Base-by-base conservation (phyloP, 257 asterid genomes). In the Sherardia arvensis region DNA sequence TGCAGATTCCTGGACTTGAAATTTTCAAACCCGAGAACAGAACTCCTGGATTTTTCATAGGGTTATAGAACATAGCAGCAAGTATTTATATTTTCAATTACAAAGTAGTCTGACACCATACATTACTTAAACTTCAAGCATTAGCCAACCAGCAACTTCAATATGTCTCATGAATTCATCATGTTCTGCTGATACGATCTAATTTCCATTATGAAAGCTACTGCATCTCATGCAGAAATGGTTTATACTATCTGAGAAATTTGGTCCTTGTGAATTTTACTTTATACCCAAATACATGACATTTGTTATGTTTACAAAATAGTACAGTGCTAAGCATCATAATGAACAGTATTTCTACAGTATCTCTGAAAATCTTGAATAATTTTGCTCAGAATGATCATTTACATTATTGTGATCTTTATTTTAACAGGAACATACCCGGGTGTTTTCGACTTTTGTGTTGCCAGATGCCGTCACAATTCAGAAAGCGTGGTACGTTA, bases 381-480 rank as follows among this genome's bases (percentile, higher is more conserved):
- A 5, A 20, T 59, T 59, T 38, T 59, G 47, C 64, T 59, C 27
- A 33, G 34, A 27, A 61, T 25, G 54, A 28, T 1, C 28, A 14
- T n/a, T 5, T 26, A 45, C 43, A 27, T 45, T 45, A 26, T 45
- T n/a, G 3, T 18, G 21, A 63, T 47, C 17, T 43, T 33, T 77
- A 59, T 59, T 48, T 73, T 76, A 71, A 53, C 91, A 88, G 98
- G 95, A 70, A 69, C 62, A 25, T 86, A 83, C 73, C 60, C 69
- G 18, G 88, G 76, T 76, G 78, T 80, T 68, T 91, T 91, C 62
- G 87, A 88, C 64, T 91, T 79, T 73, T 91, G 96, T 73, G 78
- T 76, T 59, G 98, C 96, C 62, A 83, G 98, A 74, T 91, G 98
- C 62, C 96, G 95, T 72, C 98, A 91, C 71, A 86, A 78, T 78